phyloP scores from a whole-genome alignment of 2,329 filamentous ascomycete species.

The Trichoderma simmonsii region DNA sequence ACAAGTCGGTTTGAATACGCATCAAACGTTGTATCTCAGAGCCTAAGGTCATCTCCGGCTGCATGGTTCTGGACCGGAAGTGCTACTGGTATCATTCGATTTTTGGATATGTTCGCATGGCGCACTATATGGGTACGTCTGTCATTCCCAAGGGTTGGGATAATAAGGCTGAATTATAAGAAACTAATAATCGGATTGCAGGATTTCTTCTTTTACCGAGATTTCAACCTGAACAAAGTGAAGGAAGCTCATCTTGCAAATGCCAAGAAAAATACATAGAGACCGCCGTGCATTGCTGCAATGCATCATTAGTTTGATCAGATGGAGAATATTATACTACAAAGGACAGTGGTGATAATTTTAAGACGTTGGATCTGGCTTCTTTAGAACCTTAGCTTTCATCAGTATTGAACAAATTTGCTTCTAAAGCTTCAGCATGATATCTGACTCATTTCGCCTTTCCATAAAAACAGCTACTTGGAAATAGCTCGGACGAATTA shows the following conservation, averaged over 20 bases:
- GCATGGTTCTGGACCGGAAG: conserved; percentile 12
- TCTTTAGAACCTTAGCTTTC: neutral
- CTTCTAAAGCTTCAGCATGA: neutral
- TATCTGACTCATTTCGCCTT: neutral
- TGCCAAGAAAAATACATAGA: neutral
- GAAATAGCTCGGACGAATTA: neutral
- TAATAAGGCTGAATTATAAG: no score
- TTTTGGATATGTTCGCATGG: conserved; percentile 12
- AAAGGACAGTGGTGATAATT: neutral
- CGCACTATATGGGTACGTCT: conserved; percentile 12
- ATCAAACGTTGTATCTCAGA: conserved; percentile 21
- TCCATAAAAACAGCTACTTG: no score
- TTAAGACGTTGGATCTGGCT: neutral
- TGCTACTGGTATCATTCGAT: neutral
- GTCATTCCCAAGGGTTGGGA: neutral
- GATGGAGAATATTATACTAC: neutral
- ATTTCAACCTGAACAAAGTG: conserved; percentile 8
- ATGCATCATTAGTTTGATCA: neutral
- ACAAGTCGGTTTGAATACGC: conserved; percentile 8
- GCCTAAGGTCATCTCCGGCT: conserved; percentile 26
- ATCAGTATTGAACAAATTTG: no score
- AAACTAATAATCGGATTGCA: neutral
- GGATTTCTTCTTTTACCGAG: conserved; percentile 11
- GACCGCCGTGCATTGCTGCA: neutral
- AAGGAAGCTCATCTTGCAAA: neutral